A percentile compares a stretch with the other conserved stretches of the same genome.
These are phyloP conservation scores for Cercospora sp. DNA, from an alignment of 2,329 filamentous ascomycete genomes.

Conservation along the genomic window DNA sequence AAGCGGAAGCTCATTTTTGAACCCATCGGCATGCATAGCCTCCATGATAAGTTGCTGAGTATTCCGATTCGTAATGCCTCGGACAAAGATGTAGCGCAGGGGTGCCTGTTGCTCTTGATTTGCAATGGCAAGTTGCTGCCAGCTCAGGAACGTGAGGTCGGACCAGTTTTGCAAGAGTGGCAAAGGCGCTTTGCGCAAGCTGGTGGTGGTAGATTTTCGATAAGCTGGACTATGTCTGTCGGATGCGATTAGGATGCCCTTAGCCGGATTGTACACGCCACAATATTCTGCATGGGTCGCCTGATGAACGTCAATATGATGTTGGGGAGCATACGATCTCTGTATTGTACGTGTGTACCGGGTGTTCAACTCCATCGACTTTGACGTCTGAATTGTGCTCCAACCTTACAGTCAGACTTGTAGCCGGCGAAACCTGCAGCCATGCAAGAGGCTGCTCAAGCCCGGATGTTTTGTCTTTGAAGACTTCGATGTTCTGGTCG, in stretches of 20 bases:
- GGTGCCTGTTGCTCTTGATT: not conserved
- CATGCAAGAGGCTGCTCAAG: conserved; percentile 1
- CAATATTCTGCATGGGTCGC: conserved; percentile 12
- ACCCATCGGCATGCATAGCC: conserved; percentile 5
- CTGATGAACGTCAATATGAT: not conserved
- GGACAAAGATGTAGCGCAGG: conserved; percentile 6
- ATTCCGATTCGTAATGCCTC: conserved; percentile 9
- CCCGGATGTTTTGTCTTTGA: conserved; percentile 14
- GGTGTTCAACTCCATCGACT: not conserved
- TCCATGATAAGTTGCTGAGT: conserved; percentile 6
- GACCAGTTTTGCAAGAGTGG: conserved; percentile 12
- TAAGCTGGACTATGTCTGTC: conserved; percentile 10
- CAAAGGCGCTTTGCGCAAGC: conserved; percentile 1
- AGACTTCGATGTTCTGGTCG: conserved; percentile 8
- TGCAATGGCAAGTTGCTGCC: not conserved
- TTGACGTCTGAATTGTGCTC: conserved; percentile 10
- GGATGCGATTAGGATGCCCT: conserved; percentile 7
- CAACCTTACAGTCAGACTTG: not conserved
- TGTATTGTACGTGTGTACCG: not conserved
- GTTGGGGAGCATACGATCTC: not conserved
- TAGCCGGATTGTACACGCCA: conserved; percentile 8
- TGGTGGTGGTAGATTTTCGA: not conserved
- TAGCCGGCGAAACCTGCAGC: not conserved
- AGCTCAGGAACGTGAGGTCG: conserved; percentile 12
- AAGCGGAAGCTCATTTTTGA: not conserved